phyloP scores from a whole-genome alignment of 306 rosid species.

The Urtica urens region DNA sequence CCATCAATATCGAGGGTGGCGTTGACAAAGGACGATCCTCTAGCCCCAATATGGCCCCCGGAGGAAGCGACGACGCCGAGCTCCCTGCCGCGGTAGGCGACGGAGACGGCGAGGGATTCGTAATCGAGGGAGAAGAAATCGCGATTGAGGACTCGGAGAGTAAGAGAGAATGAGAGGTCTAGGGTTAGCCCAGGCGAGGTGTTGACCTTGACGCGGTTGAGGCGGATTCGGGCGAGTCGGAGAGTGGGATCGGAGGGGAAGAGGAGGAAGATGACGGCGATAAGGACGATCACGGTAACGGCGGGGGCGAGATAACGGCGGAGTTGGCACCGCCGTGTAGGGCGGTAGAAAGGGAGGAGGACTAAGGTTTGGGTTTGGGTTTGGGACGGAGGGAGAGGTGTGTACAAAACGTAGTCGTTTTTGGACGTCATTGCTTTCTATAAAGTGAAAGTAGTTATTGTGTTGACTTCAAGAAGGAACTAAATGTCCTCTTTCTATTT shows the following conservation, averaged over 20 bases:
- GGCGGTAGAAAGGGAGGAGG: constrained; percentile 41
- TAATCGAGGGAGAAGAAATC: constrained; percentile 64
- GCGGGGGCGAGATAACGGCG: constrained; percentile 11
- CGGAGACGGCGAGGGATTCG: constrained; percentile 33
- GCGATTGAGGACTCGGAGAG: constrained; percentile 41
- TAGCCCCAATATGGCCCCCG: constrained; percentile 49
- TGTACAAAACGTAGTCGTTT: constrained; percentile 30
- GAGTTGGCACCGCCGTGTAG: constrained; percentile 7
- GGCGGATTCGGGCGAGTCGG: constrained; percentile 37
- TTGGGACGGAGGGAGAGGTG: constrained; percentile 36
- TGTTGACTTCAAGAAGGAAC: too few relatives aligned
- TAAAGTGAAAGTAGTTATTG: too few relatives aligned
- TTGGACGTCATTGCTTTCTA: constrained; percentile 33
- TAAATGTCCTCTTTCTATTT: background rate
- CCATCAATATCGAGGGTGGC: constrained; percentile 58
- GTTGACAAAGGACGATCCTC: constrained; percentile 50
- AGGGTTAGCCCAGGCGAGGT: constrained; percentile 33
- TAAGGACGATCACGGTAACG: constrained; percentile 23
- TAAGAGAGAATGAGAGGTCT: constrained; percentile 54
- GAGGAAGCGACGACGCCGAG: constrained; percentile 43
- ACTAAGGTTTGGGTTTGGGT: constrained; percentile 37
- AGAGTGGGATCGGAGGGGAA: constrained; percentile 64
- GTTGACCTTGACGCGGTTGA: constrained; percentile 41
- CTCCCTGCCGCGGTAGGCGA: constrained; percentile 70
- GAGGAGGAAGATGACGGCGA: constrained; percentile 34